phyloP scores from a whole-genome alignment of 805 yeast genomes.

The Kodamaea laetipori region DNA sequence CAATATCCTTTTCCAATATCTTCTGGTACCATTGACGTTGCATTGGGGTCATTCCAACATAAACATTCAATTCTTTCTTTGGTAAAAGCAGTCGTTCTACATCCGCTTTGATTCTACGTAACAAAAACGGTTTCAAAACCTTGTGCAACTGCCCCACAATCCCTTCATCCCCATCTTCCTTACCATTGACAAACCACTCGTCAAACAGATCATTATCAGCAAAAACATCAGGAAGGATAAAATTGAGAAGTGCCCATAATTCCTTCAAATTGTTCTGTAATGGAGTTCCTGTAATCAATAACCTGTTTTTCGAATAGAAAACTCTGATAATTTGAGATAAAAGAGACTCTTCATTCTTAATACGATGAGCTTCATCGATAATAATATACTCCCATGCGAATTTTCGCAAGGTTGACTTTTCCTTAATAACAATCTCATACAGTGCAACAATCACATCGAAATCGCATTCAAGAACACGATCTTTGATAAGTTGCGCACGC shows the following conservation, averaged over 20 bases:
- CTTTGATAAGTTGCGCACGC: slow-evolving; percentile 55
- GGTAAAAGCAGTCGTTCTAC: slow-evolving; percentile 81
- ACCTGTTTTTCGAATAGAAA: slow-evolving; percentile 68
- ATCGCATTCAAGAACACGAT: slow-evolving; percentile 55
- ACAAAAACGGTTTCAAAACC: slow-evolving; percentile 71
- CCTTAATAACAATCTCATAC: slow-evolving; percentile 76
- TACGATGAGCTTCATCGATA: slow-evolving; percentile 83
- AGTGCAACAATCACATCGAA: slow-evolving; percentile 75
- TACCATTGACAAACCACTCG: slow-evolving; percentile 63
- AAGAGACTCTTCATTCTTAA: slow-evolving; percentile 73
- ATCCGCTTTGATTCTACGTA: slow-evolving; percentile 76
- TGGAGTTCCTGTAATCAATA: slow-evolving; percentile 81
- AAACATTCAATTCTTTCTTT: slow-evolving; percentile 71
- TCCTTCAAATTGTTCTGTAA: slow-evolving; percentile 78
- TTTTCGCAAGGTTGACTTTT: slow-evolving; percentile 65
- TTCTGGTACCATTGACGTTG: slow-evolving; percentile 78
- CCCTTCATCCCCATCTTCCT: slow-evolving; percentile 25
- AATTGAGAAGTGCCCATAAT: slow-evolving; percentile 78
- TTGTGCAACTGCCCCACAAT: slow-evolving; percentile 70
- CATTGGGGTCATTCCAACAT: slow-evolving; percentile 77
- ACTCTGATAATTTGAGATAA: slow-evolving; percentile 73
- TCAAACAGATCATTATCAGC: slow-evolving; percentile 74
- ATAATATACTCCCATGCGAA: slow-evolving; percentile 76
- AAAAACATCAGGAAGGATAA: slow-evolving; percentile 76
- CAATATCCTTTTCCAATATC: slow-evolving; percentile 75